A percentile compares a stretch with the other conserved stretches of the same genome.
These are phyloP conservation scores for Ophiostoma tasmaniense DNA, from an alignment of 2,329 filamentous ascomycete genomes.

Conservation along the genomic window DNA sequence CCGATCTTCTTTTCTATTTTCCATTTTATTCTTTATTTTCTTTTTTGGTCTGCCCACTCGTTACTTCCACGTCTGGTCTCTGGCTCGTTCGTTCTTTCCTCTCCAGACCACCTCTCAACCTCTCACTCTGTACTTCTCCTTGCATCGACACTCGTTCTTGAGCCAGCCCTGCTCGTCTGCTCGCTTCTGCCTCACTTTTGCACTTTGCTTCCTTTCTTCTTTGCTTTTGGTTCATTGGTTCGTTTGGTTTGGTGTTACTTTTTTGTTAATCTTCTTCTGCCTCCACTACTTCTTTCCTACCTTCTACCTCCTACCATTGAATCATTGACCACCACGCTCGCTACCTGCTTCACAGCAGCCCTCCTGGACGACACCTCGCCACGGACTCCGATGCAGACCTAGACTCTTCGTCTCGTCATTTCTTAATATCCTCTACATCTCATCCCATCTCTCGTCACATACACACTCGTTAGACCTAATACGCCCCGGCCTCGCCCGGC, in stretches of 20 bases:
- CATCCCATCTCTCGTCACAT: not conserved
- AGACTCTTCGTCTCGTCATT: not conserved
- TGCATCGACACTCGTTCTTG: constrained; percentile 12
- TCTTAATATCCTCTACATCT: not conserved
- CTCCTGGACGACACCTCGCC: not conserved
- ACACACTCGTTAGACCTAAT: not conserved
- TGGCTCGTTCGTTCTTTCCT: constrained; percentile 5
- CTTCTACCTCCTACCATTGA: not conserved
- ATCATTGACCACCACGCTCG: not conserved
- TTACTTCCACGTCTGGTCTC: not conserved
- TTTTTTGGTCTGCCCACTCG: constrained; percentile 5
- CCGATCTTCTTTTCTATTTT: not conserved
- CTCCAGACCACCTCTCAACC: not conserved
- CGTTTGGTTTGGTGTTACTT: not conserved
- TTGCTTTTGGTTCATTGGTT: not conserved
- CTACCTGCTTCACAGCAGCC: not conserved
- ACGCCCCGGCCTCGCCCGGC: constrained; percentile 11
- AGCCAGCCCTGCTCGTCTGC: constrained; percentile 7
- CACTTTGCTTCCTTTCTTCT: not conserved
- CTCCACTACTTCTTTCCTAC: not conserved
- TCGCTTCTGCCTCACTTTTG: constrained; percentile 9
- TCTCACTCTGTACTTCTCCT: not conserved
- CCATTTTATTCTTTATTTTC: not conserved
- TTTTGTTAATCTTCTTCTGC: not conserved
- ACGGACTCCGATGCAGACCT: not conserved